A percentile compares a stretch with the other conserved stretches of the same genome.
phyloP scores from a whole-genome alignment of 1,284 basidiomycete species.

The Sporisorium reilianum region DNA sequence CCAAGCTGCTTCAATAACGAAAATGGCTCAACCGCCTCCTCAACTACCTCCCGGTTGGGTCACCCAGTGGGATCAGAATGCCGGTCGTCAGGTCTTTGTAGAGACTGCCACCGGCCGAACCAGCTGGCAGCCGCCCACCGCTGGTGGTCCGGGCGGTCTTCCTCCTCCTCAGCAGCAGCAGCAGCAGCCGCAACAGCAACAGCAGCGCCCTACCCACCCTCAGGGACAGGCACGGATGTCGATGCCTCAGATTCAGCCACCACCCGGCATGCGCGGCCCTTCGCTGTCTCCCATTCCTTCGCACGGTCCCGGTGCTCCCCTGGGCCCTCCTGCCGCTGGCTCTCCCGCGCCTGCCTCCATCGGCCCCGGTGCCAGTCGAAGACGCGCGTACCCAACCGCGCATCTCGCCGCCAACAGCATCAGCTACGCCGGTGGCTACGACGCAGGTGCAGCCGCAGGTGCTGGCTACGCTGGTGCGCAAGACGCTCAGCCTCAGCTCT shows the following conservation, averaged over 20 bases:
- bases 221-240: conserved; percentile 65
- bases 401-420: conserved; percentile 68
- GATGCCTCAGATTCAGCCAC: conserved; percentile 64
- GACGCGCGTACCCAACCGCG: conserved; percentile 71
- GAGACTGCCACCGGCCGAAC: conserved; percentile 69
- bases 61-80: conserved; percentile 85
- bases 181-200: conserved; percentile 39
- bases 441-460: conserved; percentile 70
- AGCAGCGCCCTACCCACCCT: conserved; percentile 63
- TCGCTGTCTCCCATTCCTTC: conserved; percentile 43
- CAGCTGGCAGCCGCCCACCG: conserved; percentile 68
- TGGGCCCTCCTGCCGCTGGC: conserved; percentile 47
- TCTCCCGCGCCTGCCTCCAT: conserved; percentile 69
- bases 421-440: conserved; percentile 69
- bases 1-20: background rate
- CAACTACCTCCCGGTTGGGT: conserved; percentile 85
- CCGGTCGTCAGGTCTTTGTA: conserved; percentile 87
- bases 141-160: conserved; percentile 14
- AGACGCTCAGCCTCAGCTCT: conserved; percentile 48
- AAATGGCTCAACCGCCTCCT: conserved; percentile 56
- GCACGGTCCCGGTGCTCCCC: conserved; percentile 47
- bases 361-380: conserved; percentile 69
- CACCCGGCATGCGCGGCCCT: conserved; percentile 53
- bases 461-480: conserved; percentile 43
- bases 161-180: conserved; percentile 43